Evolutionary conservation across 805 yeast species (phyloP).

Genomic region (Monosporozyma unispora): DNA sequence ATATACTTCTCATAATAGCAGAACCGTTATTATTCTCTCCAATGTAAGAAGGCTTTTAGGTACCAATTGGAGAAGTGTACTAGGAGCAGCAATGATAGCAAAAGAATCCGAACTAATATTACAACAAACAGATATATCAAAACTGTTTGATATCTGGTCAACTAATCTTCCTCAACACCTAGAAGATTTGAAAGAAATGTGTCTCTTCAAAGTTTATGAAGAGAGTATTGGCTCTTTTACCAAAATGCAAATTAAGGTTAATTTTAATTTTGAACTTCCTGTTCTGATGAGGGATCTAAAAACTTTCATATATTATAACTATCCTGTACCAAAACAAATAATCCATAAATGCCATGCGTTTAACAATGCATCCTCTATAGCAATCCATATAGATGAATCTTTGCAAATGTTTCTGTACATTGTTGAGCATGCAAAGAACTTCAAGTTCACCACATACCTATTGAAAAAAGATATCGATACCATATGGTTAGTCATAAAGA

Average conservation of each 20-base stretch:
- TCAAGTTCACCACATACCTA: neutral
- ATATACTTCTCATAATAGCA: slow-evolving; percentile 42
- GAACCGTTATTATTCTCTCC: slow-evolving; percentile 34
- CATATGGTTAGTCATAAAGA: neutral
- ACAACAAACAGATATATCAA: slow-evolving; percentile 38
- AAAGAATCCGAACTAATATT: slow-evolving; percentile 39
- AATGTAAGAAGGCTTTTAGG: slow-evolving; percentile 49
- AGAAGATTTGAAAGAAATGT: neutral
- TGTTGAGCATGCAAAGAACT: neutral
- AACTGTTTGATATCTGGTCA: slow-evolving; percentile 44
- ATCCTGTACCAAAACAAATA: neutral
- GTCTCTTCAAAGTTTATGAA: neutral
- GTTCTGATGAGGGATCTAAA: neutral
- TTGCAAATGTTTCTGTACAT: neutral
- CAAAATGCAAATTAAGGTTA: neutral
- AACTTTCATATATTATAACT: neutral
- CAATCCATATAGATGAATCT: neutral
- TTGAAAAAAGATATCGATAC: neutral
- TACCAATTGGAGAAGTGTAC: slow-evolving; percentile 48
- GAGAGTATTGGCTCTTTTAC: neutral
- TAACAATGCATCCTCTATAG: neutral
- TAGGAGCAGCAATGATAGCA: slow-evolving; percentile 59
- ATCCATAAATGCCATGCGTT: neutral
- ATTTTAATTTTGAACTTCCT: neutral
- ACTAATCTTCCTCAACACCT: slow-evolving; percentile 1